These are phyloP conservation scores for Hanseniaspora mollemarum DNA, from an alignment of 805 yeast genomes.

Conservation along the genomic window DNA sequence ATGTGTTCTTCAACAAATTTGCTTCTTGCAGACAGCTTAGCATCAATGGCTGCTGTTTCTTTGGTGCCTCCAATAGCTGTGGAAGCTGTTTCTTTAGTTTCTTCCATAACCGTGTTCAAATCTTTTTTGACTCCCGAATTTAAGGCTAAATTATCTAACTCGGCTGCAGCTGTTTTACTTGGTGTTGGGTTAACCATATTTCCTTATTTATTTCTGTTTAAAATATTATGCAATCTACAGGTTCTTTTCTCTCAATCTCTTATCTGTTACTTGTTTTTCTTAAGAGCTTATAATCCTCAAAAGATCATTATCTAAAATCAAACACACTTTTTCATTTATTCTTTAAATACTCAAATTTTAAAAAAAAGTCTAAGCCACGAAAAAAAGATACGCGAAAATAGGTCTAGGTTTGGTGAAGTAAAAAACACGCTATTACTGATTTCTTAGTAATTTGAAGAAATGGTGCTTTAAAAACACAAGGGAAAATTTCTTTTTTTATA, in stretches of 20 bases:
- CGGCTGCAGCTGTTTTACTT: conserved; percentile 51
- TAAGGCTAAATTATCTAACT: conserved; percentile 43
- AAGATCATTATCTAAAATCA: not conserved
- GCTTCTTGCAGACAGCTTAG: conserved; percentile 4
- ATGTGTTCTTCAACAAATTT: conserved; percentile 21
- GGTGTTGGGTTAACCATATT: conserved; percentile 46
- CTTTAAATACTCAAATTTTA: not conserved
- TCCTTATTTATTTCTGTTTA: not conserved
- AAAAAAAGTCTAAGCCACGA: not conserved
- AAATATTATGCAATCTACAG: not conserved
- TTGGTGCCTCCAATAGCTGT: conserved; percentile 16
- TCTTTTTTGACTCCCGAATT: conserved; percentile 29
- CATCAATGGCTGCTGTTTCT: conserved; percentile 19
- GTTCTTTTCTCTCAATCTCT: no score
- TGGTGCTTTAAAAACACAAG: no score
- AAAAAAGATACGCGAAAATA: not conserved
- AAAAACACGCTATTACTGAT: no score
- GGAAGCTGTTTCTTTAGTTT: conserved; percentile 19
- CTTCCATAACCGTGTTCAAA: conserved; percentile 34
- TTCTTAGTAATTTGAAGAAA: no score
- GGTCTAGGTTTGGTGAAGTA: no score
- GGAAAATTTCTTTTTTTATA: no score
- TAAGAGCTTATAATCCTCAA: no score
- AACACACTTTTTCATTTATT: not conserved
- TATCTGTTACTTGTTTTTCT: no score